Base-by-base conservation (phyloP, 2,329 filamentous ascomycete genomes). In the Alternaria sp. region DNA sequence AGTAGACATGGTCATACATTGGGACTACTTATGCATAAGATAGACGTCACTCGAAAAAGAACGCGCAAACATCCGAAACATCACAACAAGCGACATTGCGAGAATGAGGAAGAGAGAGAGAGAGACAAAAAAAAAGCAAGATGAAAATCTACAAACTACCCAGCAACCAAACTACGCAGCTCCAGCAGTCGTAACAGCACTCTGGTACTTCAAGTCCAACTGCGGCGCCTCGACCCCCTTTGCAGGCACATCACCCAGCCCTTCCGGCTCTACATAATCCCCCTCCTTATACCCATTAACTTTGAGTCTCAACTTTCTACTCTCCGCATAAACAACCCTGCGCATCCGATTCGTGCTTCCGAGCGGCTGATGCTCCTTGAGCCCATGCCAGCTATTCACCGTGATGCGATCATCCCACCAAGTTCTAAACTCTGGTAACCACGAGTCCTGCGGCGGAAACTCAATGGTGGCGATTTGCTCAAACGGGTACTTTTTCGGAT, bases 401-500 rank as follows among this genome's bases (percentile, higher is more conserved):
- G 77, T 80, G 30, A 80, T 79, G 3, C 75, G 62, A 49, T 80
- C 77, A 46, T 80, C 78, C 78, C 78, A 80, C 76, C 76, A 80
- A 1, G 75, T 73, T 34, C 78, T 62, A 64, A 80, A 79, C 61
- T 77, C 77, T 2, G 78, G 78, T n/a, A 79, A 53, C 77, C 76
- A 80, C 12, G 64, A 69, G 51, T 80, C 79, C 64, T 81, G 78
- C 8, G 75, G 75, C 46, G 78, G 74, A 52, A 81, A 81, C 43
- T 80, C 78, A 9, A 81, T 59, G 7, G 74, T 76, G 1, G 79
- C 82, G 6, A 84, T 77, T 2, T 80, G 81, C 63, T 84, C 80
- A 71, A 78, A 84, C 2, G 81, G 82, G 55, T 81, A 84, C 47
- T 81, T 83, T 38, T 79, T 77, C 4, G 76, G 70, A 47, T 85